Evolutionary conservation across 495 filamentous ascomycete species (phyloP).

Genomic region (Choiromyces venosus): DNA sequence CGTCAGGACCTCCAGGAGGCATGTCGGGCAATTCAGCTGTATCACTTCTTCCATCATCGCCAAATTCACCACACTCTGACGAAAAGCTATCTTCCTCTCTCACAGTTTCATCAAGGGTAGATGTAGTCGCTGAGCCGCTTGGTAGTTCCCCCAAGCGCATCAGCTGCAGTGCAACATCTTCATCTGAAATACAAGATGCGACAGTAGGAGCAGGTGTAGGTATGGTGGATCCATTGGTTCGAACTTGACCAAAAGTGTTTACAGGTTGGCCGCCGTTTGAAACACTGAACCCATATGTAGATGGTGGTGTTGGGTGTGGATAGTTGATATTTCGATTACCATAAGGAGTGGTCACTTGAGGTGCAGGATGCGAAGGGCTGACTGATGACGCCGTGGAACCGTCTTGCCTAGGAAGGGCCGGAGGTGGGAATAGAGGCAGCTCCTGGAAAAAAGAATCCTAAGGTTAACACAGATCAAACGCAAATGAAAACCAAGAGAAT

Average conservation of each 20-base stretch:
- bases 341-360: constrained; percentile 53
- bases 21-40: constrained; percentile 60
- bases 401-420: constrained; percentile 42
- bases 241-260: constrained; percentile 32
- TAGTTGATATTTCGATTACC: constrained; percentile 54
- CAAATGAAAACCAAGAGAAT: constrained; percentile 14
- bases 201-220: constrained; percentile 93
- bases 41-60: constrained; percentile 68
- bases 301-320: constrained; percentile 46
- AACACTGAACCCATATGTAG: constrained; percentile 28
- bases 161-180: constrained; percentile 92
- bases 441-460: constrained; percentile 55
- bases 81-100: constrained; percentile 72
- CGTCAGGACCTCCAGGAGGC: constrained; percentile 43
- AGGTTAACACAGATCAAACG: constrained; percentile 20
- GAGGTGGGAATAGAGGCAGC: constrained; percentile 87
- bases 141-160: constrained; percentile 92
- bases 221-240: constrained; percentile 48
- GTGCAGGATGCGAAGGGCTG: constrained; percentile 72
- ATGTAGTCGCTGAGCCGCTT: constrained; percentile 82
- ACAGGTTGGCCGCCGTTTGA: constrained; percentile 21
- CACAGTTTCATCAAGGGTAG: constrained; percentile 73
- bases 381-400: constrained; percentile 73
- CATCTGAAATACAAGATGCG: constrained; percentile 90
- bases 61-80: constrained; percentile 73